These are phyloP conservation scores for Cercospora sp. DNA, from an alignment of 2,329 filamentous ascomycete species.

Conservation along the genomic window DNA sequence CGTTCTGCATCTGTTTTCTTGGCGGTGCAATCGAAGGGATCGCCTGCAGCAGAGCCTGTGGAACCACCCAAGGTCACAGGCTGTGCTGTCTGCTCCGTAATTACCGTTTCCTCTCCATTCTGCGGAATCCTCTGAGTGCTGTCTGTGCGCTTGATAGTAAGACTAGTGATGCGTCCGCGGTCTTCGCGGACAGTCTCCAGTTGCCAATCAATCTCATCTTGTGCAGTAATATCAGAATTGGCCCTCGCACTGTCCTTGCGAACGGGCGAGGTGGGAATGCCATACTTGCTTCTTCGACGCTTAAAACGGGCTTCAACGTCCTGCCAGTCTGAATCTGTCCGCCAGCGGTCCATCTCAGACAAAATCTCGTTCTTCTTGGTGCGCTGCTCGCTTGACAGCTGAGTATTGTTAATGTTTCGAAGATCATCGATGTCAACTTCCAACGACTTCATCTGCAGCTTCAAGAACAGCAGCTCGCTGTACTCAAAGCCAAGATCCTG, in stretches of 20 bases:
- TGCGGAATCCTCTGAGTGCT: constrained; percentile 13
- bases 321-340: constrained; percentile 37
- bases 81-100: constrained; percentile 10
- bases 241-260: constrained; percentile 14
- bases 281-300: constrained; percentile 34
- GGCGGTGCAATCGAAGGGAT: background rate
- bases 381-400: constrained; percentile 12
- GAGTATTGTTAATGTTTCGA: constrained; percentile 20
- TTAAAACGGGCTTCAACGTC: constrained; percentile 39
- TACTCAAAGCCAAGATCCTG: constrained; percentile 43
- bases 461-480: constrained; percentile 43
- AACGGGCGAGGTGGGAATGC: constrained; percentile 28
- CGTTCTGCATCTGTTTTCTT: background rate
- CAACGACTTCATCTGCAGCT: constrained; percentile 42
- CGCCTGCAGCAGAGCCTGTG: constrained; percentile 2
- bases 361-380: constrained; percentile 29
- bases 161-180: constrained; percentile 29
- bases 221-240: constrained; percentile 10
- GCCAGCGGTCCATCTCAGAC: constrained; percentile 40
- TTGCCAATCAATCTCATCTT: constrained; percentile 30
- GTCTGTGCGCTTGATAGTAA: constrained; percentile 32
- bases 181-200: constrained; percentile 32
- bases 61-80: constrained; percentile 21
- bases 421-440: constrained; percentile 37
- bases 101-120: constrained; percentile 6